phyloP scores from a whole-genome alignment of 306 rosid genomes.

The Vigna mungo region DNA sequence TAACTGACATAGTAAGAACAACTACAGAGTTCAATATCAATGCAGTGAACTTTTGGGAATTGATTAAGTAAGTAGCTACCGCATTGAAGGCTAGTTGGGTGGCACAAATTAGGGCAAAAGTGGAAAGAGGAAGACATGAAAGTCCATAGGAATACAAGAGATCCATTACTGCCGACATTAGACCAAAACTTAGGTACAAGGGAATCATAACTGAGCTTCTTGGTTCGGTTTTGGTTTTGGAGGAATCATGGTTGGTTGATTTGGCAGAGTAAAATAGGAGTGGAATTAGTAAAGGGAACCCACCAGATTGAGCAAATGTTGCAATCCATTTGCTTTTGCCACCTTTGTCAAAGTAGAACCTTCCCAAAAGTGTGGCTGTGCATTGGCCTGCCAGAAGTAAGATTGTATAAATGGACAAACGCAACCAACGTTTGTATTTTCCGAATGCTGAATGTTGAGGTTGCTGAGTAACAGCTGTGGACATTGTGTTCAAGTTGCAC shows the following conservation, averaged over 20 bases:
- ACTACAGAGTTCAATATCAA: slow-evolving; percentile 55
- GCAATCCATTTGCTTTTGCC: slow-evolving; percentile 74
- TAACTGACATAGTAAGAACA: slow-evolving; percentile 58
- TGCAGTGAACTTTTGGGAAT: slow-evolving; percentile 62
- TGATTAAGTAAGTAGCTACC: slow-evolving; percentile 48
- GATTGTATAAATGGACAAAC: slow-evolving; percentile 47
- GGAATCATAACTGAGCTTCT: slow-evolving; percentile 2
- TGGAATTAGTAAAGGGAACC: slow-evolving; percentile 64
- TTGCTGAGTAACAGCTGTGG: slow-evolving; percentile 10
- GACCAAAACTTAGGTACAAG: slow-evolving; percentile 51
- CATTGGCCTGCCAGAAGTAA: slow-evolving; percentile 59
- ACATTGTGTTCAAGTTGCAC: not conserved
- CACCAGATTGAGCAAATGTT: slow-evolving; percentile 64
- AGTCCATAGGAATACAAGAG: slow-evolving; percentile 63
- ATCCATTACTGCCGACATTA: slow-evolving; percentile 41
- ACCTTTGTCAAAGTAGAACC: slow-evolving; percentile 66
- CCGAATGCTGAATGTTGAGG: slow-evolving; percentile 25
- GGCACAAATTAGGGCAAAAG: slow-evolving; percentile 60
- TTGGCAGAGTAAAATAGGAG: slow-evolving; percentile 42
- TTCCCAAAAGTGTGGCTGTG: slow-evolving; percentile 58
- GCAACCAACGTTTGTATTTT: slow-evolving; percentile 58
- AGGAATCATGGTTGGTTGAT: not conserved
- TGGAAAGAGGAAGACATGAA: slow-evolving; percentile 62
- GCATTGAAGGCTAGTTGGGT: slow-evolving; percentile 64
- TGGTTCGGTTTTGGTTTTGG: not conserved